These are phyloP conservation scores for Chloropicon primus DNA, from an alignment of 139 green algal species.

Conservation along the genomic window DNA sequence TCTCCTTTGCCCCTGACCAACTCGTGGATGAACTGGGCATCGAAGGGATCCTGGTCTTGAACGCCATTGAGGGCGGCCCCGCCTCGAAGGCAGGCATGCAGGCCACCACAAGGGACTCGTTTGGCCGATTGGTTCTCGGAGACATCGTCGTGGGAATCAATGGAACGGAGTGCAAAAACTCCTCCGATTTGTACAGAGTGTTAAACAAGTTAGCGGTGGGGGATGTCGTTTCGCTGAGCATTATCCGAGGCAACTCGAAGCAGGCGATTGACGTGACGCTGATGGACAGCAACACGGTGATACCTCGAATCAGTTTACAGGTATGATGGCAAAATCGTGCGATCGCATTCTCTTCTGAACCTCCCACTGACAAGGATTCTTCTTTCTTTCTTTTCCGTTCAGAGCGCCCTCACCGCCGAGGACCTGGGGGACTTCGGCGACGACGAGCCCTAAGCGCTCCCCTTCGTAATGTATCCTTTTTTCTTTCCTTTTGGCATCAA, in stretches of 20 bases:
- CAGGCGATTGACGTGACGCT: constrained; percentile 30
- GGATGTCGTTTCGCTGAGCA: constrained; percentile 30
- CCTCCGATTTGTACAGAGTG: constrained; percentile 29
- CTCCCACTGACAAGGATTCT: too few species aligned
- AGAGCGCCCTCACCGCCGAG: too few species aligned
- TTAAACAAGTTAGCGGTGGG: constrained; percentile 37
- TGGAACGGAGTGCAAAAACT: constrained; percentile 25
- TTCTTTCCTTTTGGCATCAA: neutral
- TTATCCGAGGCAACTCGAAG: constrained; percentile 31
- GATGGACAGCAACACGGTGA: neutral
- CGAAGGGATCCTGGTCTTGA: constrained; percentile 73
- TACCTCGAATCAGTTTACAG: neutral
- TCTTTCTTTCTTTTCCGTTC: too few species aligned
- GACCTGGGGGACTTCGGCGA: too few species aligned
- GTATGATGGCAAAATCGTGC: too few species aligned
- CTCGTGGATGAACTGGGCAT: constrained; percentile 39
- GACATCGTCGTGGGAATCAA: constrained; percentile 74
- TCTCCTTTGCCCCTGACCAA: constrained; percentile 75
- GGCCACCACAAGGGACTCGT: constrained; percentile 55
- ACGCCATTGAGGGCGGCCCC: constrained; percentile 44
- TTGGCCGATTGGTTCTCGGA: constrained; percentile 47
- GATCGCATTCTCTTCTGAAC: too few species aligned
- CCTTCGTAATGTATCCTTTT: too few species aligned
- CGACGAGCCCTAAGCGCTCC: too few species aligned
- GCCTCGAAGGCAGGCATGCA: constrained; percentile 57